Evolutionary conservation across 768 basidiomycete species (phyloP).

Genomic region (Suillus fuscotomentosus): DNA sequence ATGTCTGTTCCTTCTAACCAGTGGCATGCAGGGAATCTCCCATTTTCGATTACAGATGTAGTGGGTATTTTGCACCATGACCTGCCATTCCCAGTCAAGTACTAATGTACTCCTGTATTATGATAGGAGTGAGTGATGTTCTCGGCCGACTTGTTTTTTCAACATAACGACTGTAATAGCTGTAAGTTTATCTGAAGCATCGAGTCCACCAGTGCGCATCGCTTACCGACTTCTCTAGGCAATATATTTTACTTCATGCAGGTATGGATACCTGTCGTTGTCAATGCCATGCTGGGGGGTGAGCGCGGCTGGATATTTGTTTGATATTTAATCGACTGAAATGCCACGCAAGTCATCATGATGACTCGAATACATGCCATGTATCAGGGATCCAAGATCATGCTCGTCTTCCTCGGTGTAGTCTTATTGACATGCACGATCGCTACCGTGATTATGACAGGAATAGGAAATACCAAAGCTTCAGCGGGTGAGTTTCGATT

Average conservation of each 20-base stretch:
- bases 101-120: background rate
- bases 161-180: background rate
- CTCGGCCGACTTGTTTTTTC: background rate
- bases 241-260: background rate
- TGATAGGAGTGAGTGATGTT: background rate
- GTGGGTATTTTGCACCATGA: background rate
- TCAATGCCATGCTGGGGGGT: background rate
- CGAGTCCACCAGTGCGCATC: background rate
- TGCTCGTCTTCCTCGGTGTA: background rate
- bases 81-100: background rate
- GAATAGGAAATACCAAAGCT: background rate
- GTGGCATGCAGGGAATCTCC: background rate
- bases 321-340: background rate
- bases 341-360: background rate
- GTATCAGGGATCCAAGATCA: background rate
- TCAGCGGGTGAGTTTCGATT: background rate
- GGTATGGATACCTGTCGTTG: background rate
- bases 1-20: background rate
- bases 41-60: background rate
- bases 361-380: background rate
- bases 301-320: background rate
- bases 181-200: background rate
- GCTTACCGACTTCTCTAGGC: background rate
- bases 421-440: background rate
- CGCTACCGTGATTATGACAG: background rate